Conservation (phyloP, 2,329 filamentous ascomycete genomes). For the Claviceps purpurea region DNA sequence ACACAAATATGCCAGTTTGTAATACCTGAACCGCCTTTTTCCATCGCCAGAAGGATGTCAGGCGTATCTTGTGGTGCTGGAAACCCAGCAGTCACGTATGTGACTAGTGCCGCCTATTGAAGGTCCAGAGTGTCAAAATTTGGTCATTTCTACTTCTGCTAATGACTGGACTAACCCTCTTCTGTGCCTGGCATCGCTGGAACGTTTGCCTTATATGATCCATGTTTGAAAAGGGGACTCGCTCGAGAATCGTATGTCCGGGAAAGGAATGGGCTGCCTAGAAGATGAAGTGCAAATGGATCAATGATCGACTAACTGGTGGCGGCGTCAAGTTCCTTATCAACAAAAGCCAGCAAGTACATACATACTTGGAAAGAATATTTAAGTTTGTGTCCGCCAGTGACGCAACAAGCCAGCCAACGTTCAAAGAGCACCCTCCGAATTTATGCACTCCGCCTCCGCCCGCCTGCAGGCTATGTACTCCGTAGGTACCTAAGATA, state of each 20-base stretch:
- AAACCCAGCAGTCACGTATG: slow-evolving; percentile 92
- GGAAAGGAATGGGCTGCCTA: background rate
- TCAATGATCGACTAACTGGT: too few relatives aligned
- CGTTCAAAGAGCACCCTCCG: too few relatives aligned
- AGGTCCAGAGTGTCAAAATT: background rate
- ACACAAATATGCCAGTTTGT: slow-evolving; percentile 1
- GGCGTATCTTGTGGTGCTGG: slow-evolving; percentile 72
- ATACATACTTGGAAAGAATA: background rate
- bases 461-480: background rate
- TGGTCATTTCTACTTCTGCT: background rate
- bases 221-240: slow-evolving; percentile 23
- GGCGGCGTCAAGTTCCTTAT: background rate
- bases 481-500: too few relatives aligned
- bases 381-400: background rate
- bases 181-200: slow-evolving; percentile 44
- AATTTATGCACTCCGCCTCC: slow-evolving; percentile 1
- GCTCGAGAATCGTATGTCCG: background rate
- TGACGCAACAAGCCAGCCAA: background rate
- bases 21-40: slow-evolving; percentile 80
- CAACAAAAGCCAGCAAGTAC: background rate
- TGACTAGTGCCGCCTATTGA: slow-evolving; percentile 66
- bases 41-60: slow-evolving; percentile 74
- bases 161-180: slow-evolving; percentile 34
- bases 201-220: slow-evolving; percentile 47
- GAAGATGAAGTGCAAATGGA: background rate